Evolutionary conservation across 352 stramenopile genomes (phyloP).

Genomic region (Globisporangium recalcitrans): DNA sequence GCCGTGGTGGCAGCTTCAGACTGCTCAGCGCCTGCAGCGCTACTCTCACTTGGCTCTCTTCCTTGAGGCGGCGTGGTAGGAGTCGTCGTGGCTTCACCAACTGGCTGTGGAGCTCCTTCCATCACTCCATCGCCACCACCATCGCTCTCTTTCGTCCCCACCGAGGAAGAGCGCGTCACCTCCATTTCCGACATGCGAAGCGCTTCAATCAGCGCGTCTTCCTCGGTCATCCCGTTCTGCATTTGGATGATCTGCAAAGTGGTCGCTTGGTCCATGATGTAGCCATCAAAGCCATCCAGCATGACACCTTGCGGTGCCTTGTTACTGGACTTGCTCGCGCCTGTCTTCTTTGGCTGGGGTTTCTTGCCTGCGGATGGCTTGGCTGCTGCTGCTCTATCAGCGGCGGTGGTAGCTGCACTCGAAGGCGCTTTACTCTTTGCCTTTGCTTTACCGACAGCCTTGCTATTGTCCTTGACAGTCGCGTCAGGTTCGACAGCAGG

Average conservation of each 20-base stretch:
- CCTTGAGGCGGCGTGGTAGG: background rate
- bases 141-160: background rate
- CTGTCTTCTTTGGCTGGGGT: constrained; percentile 2
- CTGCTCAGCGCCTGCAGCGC: background rate
- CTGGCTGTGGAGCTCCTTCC: no score
- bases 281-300: constrained; percentile 9
- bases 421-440: background rate
- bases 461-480: background rate
- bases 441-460: background rate
- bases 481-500: background rate
- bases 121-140: background rate
- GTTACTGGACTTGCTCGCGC: background rate
- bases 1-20: background rate
- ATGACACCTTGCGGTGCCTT: background rate
- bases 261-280: constrained; percentile 27
- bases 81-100: background rate
- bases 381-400: background rate
- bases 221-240: constrained; percentile 66
- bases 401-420: background rate
- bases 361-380: constrained; percentile 5
- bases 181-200: constrained; percentile 54
- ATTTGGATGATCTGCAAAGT: constrained; percentile 53
- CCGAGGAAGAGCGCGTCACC: background rate
- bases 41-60: background rate
- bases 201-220: constrained; percentile 59